Evolutionary conservation across 352 stramenopile species (phyloP).

Genomic region (Globisporangium rhizosaccharum): DNA sequence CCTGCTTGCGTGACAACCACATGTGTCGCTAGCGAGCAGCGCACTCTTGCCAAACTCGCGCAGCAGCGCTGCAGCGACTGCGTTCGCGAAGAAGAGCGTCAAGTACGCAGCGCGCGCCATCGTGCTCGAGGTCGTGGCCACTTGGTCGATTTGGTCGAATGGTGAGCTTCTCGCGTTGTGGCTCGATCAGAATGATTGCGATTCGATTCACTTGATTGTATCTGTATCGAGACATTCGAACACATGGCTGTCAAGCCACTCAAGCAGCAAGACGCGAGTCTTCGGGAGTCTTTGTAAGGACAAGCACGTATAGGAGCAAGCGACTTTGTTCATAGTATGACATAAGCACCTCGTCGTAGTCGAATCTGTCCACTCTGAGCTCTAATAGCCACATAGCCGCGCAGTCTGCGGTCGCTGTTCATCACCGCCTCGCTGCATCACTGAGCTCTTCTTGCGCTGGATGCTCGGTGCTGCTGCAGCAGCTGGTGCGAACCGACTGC

Average conservation of each 20-base stretch:
- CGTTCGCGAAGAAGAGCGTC: constrained; percentile 68
- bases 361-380: too few species aligned
- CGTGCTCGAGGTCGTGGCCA: constrained; percentile 1
- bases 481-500: constrained; percentile 4
- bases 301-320: too few species aligned
- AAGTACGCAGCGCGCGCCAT: constrained; percentile 40
- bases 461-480: neutral
- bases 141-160: neutral
- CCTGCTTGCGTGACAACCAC: neutral
- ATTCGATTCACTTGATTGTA: neutral
- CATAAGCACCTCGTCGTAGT: too few species aligned
- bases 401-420: constrained; percentile 10
- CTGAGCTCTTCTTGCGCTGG: constrained; percentile 1
- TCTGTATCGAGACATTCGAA: neutral
- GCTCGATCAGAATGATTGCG: neutral
- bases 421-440: neutral
- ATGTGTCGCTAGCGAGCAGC: neutral
- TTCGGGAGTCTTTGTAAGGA: too few species aligned
- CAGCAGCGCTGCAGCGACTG: constrained; percentile 41
- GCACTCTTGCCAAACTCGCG: constrained; percentile 56
- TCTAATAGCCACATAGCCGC: neutral
- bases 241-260: too few species aligned
- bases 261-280: too few species aligned
- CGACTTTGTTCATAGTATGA: too few species aligned
- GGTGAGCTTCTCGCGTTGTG: neutral